A percentile compares a stretch with the other conserved stretches of the same genome.
These are phyloP conservation scores for Carnegiea gigantea DNA, from an alignment of 179 eudicot species.

Conservation along the genomic window DNA sequence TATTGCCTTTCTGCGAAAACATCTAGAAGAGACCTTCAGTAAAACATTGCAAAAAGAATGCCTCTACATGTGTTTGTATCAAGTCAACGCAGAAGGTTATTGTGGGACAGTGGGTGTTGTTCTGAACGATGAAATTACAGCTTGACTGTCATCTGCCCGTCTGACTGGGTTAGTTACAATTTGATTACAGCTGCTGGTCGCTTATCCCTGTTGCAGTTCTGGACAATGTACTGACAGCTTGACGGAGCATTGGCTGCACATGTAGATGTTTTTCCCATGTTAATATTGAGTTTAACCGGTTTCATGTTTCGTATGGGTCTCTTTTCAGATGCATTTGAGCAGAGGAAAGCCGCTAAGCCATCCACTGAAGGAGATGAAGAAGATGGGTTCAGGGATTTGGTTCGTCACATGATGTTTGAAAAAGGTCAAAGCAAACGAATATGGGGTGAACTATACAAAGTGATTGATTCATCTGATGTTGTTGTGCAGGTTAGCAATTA, in stretches of 20 bases:
- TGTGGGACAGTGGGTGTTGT: too few relatives aligned
- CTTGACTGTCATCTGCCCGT: too few relatives aligned
- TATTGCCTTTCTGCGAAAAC: too few relatives aligned
- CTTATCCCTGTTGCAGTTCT: too few relatives aligned
- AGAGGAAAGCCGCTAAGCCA: conserved; percentile 49
- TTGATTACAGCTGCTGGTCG: too few relatives aligned
- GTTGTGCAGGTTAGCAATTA: conserved; percentile 76
- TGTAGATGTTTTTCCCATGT: neutral
- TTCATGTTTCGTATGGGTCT: conserved; percentile 15
- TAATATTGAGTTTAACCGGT: neutral
- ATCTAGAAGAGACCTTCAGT: too few relatives aligned
- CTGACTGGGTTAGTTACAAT: too few relatives aligned
- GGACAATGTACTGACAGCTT: too few relatives aligned
- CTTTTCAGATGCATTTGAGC: conserved; percentile 67
- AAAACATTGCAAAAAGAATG: too few relatives aligned
- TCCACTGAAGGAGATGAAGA: conserved; percentile 56
- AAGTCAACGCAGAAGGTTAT: too few relatives aligned
- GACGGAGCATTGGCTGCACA: neutral
- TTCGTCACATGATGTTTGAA: conserved; percentile 92
- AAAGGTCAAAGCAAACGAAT: conserved; percentile 99
- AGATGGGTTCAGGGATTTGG: conserved; percentile 95
- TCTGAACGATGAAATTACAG: too few relatives aligned
- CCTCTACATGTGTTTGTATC: too few relatives aligned
- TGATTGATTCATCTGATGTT: conserved; percentile 94
- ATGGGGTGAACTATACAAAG: conserved; percentile 99